phyloP scores from a whole-genome alignment of 352 stramenopile genomes.

The Phytophthora fragariae region DNA sequence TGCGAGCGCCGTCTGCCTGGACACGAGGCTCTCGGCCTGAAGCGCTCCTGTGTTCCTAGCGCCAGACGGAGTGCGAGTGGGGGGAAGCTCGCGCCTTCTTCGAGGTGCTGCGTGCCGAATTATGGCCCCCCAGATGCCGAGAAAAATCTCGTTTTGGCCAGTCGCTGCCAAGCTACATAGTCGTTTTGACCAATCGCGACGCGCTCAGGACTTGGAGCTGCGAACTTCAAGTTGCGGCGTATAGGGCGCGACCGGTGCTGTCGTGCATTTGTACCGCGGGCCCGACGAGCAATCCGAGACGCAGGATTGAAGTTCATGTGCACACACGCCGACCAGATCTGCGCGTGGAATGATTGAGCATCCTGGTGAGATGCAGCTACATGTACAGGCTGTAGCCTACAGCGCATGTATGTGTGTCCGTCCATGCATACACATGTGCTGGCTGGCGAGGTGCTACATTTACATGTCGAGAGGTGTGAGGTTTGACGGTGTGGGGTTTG shows the following conservation, averaged over 20 bases:
- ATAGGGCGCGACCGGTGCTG: background rate
- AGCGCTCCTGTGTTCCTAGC: background rate
- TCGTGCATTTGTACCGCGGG: constrained; percentile 18
- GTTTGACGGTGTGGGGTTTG: background rate
- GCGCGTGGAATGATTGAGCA: background rate
- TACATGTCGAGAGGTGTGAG: no score
- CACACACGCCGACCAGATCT: background rate
- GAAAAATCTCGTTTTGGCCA: constrained; percentile 23
- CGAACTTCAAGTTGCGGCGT: constrained; percentile 27
- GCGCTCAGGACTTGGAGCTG: constrained; percentile 13
- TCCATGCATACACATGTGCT: background rate
- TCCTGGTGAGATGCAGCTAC: background rate
- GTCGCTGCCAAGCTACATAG: background rate
- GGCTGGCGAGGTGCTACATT: no score
- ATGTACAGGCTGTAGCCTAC: background rate
- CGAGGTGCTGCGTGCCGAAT: constrained; percentile 10
- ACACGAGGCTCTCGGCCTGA: background rate
- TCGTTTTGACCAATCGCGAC: constrained; percentile 20
- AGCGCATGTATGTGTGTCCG: background rate
- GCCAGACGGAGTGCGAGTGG: background rate
- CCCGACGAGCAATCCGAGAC: background rate
- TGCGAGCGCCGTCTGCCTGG: background rate
- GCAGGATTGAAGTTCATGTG: background rate
- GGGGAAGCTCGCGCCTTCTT: constrained; percentile 14
- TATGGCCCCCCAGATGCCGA: constrained; percentile 26